These are phyloP conservation scores for Aspergillus costaricaensis DNA, from an alignment of 2,329 filamentous ascomycete species.

Conservation along the genomic window DNA sequence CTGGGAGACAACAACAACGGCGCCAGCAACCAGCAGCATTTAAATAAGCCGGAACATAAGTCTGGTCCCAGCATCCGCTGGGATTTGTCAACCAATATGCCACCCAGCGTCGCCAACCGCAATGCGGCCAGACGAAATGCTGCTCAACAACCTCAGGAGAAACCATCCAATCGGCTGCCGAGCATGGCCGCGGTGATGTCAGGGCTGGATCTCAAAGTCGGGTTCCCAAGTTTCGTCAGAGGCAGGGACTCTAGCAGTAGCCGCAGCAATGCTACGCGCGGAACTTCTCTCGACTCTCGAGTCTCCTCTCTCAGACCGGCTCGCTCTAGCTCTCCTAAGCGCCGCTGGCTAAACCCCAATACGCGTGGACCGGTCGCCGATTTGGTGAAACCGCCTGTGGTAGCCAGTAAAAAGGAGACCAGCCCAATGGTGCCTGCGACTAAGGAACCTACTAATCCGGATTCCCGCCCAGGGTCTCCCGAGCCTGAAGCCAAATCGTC, in stretches of 20 bases:
- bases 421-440: conserved; percentile 61
- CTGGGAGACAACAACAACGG: conserved; percentile 22
- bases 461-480: conserved; percentile 31
- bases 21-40: background rate
- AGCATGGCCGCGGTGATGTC: conserved; percentile 50
- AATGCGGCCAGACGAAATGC: conserved; percentile 46
- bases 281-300: conserved; percentile 41
- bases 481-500: conserved; percentile 42
- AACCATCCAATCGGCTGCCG: conserved; percentile 28
- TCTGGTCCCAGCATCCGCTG: conserved; percentile 21
- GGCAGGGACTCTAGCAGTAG: conserved; percentile 41
- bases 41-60: conserved; percentile 28
- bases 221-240: conserved; percentile 38
- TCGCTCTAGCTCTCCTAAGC: conserved; percentile 41
- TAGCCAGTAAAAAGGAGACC: conserved; percentile 67
- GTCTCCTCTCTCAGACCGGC: conserved; percentile 24
- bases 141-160: conserved; percentile 38
- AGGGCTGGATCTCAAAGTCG: conserved; percentile 40
- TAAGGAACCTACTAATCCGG: conserved; percentile 31
- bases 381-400: conserved; percentile 51
- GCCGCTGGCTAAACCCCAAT: conserved; percentile 53
- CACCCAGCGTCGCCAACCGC: conserved; percentile 15
- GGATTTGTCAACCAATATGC: conserved; percentile 22
- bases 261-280: conserved; percentile 43
- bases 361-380: conserved; percentile 46